phyloP scores from a whole-genome alignment of 1,284 basidiomycete species.

The Ustilago sp. region DNA sequence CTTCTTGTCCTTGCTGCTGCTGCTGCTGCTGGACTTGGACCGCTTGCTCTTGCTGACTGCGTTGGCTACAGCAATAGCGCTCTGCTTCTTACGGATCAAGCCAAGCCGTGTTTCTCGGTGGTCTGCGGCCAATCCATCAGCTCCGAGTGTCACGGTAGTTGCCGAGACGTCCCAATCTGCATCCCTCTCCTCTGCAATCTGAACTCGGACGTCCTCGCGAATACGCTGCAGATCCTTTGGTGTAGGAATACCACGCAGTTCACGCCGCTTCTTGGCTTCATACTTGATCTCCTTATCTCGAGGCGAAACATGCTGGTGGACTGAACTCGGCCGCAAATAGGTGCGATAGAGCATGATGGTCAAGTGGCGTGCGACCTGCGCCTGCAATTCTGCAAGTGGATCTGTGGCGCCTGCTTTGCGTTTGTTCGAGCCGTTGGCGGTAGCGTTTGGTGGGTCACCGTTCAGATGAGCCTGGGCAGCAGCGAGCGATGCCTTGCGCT shows the following conservation, averaged over 20 bases:
- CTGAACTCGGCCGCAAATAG: constrained; percentile 62
- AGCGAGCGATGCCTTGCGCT: constrained; percentile 13
- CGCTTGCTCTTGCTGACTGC: constrained; percentile 44
- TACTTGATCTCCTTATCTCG: constrained; percentile 67
- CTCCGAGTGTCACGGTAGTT: constrained; percentile 21
- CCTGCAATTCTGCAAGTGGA: constrained; percentile 11
- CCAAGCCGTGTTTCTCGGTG: constrained; percentile 49
- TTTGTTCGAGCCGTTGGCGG: constrained; percentile 32
- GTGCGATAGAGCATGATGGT: constrained; percentile 50
- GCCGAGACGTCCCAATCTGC: constrained; percentile 55
- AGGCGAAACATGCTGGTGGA: constrained; percentile 69
- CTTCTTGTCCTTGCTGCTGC: constrained; percentile 41
- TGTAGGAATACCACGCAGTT: constrained; percentile 68
- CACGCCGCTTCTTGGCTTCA: constrained; percentile 53
- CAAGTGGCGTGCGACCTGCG: constrained; percentile 32
- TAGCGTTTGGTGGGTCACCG: constrained; percentile 22
- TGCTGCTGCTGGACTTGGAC: constrained; percentile 21
- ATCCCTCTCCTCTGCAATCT: constrained; percentile 69
- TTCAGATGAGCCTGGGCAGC: constrained; percentile 12
- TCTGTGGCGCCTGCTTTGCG: constrained; percentile 37
- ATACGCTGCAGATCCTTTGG: constrained; percentile 69
- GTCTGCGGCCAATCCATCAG: constrained; percentile 35
- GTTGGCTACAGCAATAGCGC: constrained; percentile 38
- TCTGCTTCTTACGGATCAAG: constrained; percentile 45
- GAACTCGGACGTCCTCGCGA: constrained; percentile 55